Evolutionary conservation across 192 early-diverging fungal species (phyloP), one percentile per base, ranked within the genome.

Genomic region (Coemansia reversa): DNA sequence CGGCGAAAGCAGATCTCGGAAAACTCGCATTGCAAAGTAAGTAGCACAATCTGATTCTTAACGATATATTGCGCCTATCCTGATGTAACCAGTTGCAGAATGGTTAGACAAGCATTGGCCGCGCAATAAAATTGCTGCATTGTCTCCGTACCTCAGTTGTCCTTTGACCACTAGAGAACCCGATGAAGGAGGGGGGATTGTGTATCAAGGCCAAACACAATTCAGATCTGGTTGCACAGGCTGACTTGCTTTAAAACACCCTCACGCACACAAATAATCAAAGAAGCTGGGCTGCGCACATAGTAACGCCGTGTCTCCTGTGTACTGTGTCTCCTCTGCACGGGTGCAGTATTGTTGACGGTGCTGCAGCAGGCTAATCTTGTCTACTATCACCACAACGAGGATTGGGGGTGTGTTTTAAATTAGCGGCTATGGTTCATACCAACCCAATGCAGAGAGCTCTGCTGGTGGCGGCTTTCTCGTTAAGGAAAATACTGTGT

Each of bases 21-120:
- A 72, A 57, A 59, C 77, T 29, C 51, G 68, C 16, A 70, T 74
- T 47, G 62, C 72, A 74, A 74, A 50, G 77, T 80, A 80, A 65
- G 77, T 66, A 45, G 3, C 39, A 45, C 39, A 45, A 11, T 16
- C 39, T 12, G 14, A 45, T 16, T 45, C 3, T 45, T 45, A 45
- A 12, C 39, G 9, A 45, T 16, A 16, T 14, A 16, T 45, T 45
- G 12, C 14, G 1, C 39, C 39, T 12, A 45, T 45, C 39, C 16
- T 14, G 39, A 16, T 45, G 12, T 45, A 16, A 9, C 39, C 39
- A 45, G 39, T 14, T 16, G 39, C 39, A 45, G 39, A 45, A 45
- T 45, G 39, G 35, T 3, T 16, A 45, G 39, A 11, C 14, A 45
- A 45, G 14, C 39, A 16, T 45, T 16, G 39, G 14, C 39, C 39